Conservation (phyloP, 495 filamentous ascomycete species). For the Jackrogersella minutella region DNA sequence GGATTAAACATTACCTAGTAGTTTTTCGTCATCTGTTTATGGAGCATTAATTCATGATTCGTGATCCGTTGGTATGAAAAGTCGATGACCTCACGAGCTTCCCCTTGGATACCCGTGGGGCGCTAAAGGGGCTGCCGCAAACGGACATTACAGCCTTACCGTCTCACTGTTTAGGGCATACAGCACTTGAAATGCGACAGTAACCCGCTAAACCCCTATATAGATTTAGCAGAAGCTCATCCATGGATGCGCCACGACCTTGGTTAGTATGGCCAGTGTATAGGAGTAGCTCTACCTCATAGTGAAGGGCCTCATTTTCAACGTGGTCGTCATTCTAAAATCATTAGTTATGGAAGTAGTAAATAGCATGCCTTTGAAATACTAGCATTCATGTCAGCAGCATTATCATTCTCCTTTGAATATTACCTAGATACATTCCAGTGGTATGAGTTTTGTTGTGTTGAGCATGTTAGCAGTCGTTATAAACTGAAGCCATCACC, state of each 20-base stretch:
- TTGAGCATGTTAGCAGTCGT: slow-evolving; percentile 20
- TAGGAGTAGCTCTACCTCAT: no score
- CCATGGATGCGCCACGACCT: no score
- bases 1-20: slow-evolving; percentile 7
- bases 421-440: neutral
- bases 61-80: slow-evolving; percentile 33
- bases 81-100: slow-evolving; percentile 42
- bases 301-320: neutral
- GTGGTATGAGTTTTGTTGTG: neutral
- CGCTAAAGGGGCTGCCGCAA: neutral
- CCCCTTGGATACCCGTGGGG: no score
- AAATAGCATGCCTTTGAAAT: neutral
- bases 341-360: neutral
- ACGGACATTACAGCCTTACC: slow-evolving; percentile 1
- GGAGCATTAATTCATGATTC: slow-evolving; percentile 20
- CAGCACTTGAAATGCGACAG: no score
- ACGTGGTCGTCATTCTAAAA: neutral
- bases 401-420: no score
- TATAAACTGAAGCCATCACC: slow-evolving; percentile 20
- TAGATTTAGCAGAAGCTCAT: no score
- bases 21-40: neutral
- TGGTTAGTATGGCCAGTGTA: no score
- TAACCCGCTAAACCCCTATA: neutral
- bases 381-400: neutral
- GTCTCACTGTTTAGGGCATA: neutral